Percentiles rank a stretch among this genome's conserved stretches.
phyloP scores from a whole-genome alignment of 495 filamentous ascomycete genomes.

The Xylaria castorea region DNA sequence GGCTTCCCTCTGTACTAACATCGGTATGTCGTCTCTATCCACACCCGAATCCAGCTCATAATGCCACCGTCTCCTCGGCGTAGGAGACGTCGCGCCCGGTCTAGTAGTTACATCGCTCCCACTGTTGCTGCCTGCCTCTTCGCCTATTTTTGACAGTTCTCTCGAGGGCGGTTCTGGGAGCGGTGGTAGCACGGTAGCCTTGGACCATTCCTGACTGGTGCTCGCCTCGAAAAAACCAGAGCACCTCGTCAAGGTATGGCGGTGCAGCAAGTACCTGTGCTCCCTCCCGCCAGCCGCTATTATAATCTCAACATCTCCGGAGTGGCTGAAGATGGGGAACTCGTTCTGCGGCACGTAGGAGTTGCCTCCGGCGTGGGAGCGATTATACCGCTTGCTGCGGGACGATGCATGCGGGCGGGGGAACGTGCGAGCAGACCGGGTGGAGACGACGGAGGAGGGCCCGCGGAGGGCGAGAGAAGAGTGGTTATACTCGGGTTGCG shows the following conservation, averaged over 20 bases:
- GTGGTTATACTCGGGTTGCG: conserved; percentile 66
- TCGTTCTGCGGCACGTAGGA: conserved; percentile 80
- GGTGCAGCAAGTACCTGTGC: conserved; percentile 83
- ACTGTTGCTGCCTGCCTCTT: conserved; percentile 53
- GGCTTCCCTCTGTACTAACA: conserved; percentile 78
- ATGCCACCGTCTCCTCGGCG: conserved; percentile 72
- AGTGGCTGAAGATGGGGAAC: conserved; percentile 88
- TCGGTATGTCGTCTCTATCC: conserved; percentile 78
- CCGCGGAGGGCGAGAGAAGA: conserved; percentile 60
- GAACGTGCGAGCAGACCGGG: conserved; percentile 46
- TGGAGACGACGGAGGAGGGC: conserved; percentile 64
- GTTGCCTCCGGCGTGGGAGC: conserved; percentile 80
- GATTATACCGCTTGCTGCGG: conserved; percentile 72
- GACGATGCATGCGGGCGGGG: conserved; percentile 51
- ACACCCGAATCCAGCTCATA: conserved; percentile 85
- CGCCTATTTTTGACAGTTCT: conserved; percentile 62
- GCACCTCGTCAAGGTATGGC: conserved; percentile 82
- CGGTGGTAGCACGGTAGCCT: conserved; percentile 45
- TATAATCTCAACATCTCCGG: conserved; percentile 88
- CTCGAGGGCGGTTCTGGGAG: conserved; percentile 42
- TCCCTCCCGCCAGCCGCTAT: conserved; percentile 73
- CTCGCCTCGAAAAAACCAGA: conserved; percentile 93
- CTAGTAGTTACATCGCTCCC: conserved; percentile 33
- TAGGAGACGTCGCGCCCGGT: conserved; percentile 34
- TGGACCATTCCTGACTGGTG: conserved; percentile 85